Evolutionary conservation across 257 asterid species (phyloP).

Genomic region (Pogostemon cablin): DNA sequence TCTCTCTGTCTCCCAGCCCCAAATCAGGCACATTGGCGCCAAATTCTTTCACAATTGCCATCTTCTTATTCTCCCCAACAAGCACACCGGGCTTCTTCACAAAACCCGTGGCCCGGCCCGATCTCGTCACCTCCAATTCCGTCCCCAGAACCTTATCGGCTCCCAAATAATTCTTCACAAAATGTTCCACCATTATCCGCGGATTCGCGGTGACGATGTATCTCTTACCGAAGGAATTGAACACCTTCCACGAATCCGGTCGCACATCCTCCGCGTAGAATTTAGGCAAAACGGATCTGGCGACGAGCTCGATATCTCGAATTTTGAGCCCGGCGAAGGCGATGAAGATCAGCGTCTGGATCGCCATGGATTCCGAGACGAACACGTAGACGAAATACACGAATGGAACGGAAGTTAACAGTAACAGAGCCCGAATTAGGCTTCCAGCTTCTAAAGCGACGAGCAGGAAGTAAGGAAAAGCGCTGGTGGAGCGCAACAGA

Average conservation of each 20-base stretch:
- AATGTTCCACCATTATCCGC: constrained; percentile 81
- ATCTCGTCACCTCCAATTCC: constrained; percentile 60
- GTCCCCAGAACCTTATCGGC: constrained; percentile 90
- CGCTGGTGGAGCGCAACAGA: constrained; percentile 53
- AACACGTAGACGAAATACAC: constrained; percentile 55
- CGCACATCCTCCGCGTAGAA: constrained; percentile 81
- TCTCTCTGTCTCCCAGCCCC: constrained; percentile 84
- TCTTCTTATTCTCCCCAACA: constrained; percentile 60
- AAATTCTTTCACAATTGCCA: constrained; percentile 61
- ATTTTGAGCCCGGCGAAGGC: constrained; percentile 68
- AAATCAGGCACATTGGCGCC: constrained; percentile 68
- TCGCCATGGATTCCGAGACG: constrained; percentile 65
- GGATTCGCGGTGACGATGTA: constrained; percentile 79
- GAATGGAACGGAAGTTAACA: constrained; percentile 55
- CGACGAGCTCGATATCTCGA: constrained; percentile 74
- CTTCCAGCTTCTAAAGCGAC: constrained; percentile 89
- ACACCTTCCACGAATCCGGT: constrained; percentile 73
- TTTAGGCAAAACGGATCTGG: constrained; percentile 80
- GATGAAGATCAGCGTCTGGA: constrained; percentile 52
- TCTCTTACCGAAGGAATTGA: constrained; percentile 72
- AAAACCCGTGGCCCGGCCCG: constrained; percentile 85
- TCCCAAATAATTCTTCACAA: constrained; percentile 62
- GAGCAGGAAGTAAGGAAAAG: constrained; percentile 84
- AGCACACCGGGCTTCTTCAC: constrained; percentile 79
- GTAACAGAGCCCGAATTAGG: constrained; percentile 62